phyloP scores from a whole-genome alignment of 1,139 yeast species.

The Suhomyces atakaporum region DNA sequence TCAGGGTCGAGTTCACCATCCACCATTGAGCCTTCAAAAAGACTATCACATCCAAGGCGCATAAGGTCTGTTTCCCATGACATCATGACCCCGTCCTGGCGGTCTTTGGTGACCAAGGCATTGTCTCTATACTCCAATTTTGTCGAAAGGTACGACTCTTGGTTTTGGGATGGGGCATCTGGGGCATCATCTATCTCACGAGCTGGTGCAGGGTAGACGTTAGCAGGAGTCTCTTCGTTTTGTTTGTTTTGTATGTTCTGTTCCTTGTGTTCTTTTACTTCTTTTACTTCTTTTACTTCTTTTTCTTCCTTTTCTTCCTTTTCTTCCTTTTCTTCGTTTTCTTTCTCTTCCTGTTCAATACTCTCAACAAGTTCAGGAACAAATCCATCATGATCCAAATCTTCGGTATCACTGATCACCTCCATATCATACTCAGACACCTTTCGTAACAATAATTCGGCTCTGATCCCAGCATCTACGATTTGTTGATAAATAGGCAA shows the following conservation, averaged over 20 bases:
- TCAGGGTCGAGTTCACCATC: slow-evolving; percentile 41
- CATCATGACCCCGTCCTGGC: slow-evolving; percentile 96
- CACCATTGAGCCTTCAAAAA: slow-evolving; percentile 45
- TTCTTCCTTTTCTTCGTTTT: slow-evolving; percentile 12
- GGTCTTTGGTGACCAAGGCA: slow-evolving; percentile 69
- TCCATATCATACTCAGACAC: slow-evolving; percentile 60
- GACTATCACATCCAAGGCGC: slow-evolving; percentile 73
- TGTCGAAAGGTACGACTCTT: slow-evolving; percentile 63
- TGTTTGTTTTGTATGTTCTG: background rate
- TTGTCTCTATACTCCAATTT: slow-evolving; percentile 69
- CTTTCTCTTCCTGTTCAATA: slow-evolving; percentile 16
- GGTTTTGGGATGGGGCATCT: slow-evolving; percentile 65
- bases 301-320: slow-evolving; percentile 5
- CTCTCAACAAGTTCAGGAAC: slow-evolving; percentile 16
- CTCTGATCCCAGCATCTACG: slow-evolving; percentile 87
- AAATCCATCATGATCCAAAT: slow-evolving; percentile 23
- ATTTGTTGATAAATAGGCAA: slow-evolving; percentile 52
- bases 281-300: slow-evolving; percentile 5
- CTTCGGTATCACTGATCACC: slow-evolving; percentile 35
- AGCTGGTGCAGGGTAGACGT: background rate
- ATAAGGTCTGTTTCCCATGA: slow-evolving; percentile 88
- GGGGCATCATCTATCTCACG: slow-evolving; percentile 13
- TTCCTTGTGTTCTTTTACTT: slow-evolving; percentile 1
- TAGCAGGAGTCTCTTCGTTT: background rate
- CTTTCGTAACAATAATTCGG: slow-evolving; percentile 78